A percentile compares a stretch with the other conserved stretches of the same genome.
phyloP scores from a whole-genome alignment of 139 green algal genomes.

The Asterochloris sp. region DNA sequence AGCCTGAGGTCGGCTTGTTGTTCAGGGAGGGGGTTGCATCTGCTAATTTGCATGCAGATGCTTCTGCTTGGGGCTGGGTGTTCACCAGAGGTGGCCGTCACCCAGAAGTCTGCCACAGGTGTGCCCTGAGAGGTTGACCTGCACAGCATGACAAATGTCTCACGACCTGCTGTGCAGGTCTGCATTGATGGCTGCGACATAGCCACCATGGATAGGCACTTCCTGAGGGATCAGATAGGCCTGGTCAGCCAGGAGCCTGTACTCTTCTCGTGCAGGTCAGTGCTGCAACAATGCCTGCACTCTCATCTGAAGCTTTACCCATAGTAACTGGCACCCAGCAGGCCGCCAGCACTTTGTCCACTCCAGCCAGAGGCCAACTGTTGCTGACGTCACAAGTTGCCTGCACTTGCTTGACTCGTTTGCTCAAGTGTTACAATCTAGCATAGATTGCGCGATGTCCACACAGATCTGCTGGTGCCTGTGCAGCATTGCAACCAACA shows the following conservation, averaged over 20 bases:
- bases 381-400: not conserved
- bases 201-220: slow-evolving; percentile 66
- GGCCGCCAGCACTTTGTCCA: not conserved
- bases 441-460: not conserved
- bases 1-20: too few species aligned
- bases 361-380: too few species aligned
- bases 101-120: too few species aligned
- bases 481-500: slow-evolving; percentile 72
- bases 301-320: not conserved
- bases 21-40: slow-evolving; percentile 76
- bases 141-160: too few species aligned
- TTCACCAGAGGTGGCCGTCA: too few species aligned
- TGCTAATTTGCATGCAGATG: slow-evolving; percentile 19
- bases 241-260: slow-evolving; percentile 91
- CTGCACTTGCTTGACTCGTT: too few species aligned
- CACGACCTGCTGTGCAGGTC: slow-evolving; percentile 32
- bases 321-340: slow-evolving; percentile 21
- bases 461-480: too few species aligned
- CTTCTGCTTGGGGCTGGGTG: too few species aligned
- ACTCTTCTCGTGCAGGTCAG: slow-evolving; percentile 57
- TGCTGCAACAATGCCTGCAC: not conserved
- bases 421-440: not conserved
- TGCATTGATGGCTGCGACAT: slow-evolving; percentile 81
- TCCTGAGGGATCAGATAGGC: slow-evolving; percentile 69
- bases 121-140: too few species aligned